Percentiles rank a stretch among this genome's conserved stretches.
Conservation (phyloP, 1,284 basidiomycete genomes). For the Jaminaea rosea region DNA sequence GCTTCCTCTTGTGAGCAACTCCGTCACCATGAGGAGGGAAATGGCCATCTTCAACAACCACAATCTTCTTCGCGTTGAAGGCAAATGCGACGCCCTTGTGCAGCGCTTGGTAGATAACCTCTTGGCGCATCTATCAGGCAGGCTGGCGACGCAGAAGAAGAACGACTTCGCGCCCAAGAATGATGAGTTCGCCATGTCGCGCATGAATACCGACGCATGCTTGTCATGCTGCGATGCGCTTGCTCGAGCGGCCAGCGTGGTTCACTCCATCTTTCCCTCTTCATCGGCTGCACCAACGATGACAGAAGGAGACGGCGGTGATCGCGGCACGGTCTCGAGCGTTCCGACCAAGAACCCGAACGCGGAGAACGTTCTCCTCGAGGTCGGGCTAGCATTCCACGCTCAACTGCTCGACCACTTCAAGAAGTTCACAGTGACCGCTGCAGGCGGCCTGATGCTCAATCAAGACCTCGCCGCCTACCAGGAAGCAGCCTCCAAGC, state of each 20-base stretch:
- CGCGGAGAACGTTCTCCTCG: slow-evolving; percentile 77
- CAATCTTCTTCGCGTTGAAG: slow-evolving; percentile 76
- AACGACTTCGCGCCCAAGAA: slow-evolving; percentile 90
- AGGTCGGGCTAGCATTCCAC: slow-evolving; percentile 90
- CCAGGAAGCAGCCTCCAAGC: slow-evolving; percentile 77
- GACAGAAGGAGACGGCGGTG: neutral
- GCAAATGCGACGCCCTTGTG: slow-evolving; percentile 69
- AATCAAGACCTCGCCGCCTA: slow-evolving; percentile 96
- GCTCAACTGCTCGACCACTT: slow-evolving; percentile 86
- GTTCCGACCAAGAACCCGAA: slow-evolving; percentile 51
- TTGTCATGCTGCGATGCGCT: slow-evolving; percentile 75
- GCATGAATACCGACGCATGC: slow-evolving; percentile 92
- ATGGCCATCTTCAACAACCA: slow-evolving; percentile 91
- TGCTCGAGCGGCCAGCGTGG: slow-evolving; percentile 59
- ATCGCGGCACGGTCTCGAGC: too few relatives aligned
- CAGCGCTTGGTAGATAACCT: slow-evolving; percentile 68
- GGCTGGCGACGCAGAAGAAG: slow-evolving; percentile 85
- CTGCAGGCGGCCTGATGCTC: slow-evolving; percentile 92
- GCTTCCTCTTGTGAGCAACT: slow-evolving; percentile 74
- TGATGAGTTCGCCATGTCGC: slow-evolving; percentile 74
- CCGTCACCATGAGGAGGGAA: slow-evolving; percentile 79
- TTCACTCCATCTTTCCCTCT: slow-evolving; percentile 11
- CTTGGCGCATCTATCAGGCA: slow-evolving; percentile 51
- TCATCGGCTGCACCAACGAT: too few relatives aligned
- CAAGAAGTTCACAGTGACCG: slow-evolving; percentile 90